phyloP scores from a whole-genome alignment of 108 stramenopile species.

The Discostella pseudostelligera region DNA sequence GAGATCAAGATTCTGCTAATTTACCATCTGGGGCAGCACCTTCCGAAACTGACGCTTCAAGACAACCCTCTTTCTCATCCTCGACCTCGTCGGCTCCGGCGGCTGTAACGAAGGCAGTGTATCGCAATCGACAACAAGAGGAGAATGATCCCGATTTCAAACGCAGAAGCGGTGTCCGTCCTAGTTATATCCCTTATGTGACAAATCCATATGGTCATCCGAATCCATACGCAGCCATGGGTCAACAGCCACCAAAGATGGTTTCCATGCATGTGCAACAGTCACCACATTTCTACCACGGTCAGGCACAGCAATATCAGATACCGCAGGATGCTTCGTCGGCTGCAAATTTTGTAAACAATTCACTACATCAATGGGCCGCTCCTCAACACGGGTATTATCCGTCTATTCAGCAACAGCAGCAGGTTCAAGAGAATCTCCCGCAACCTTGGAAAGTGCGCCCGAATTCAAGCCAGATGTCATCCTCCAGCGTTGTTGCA shows the following conservation, averaged over 20 bases:
- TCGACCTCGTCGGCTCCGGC: conserved; percentile 11
- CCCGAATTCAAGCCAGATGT: conserved; percentile 2
- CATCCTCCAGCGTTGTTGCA: neutral
- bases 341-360: conserved; percentile 10
- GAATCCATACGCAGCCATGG: conserved; percentile 18
- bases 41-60: conserved; percentile 2
- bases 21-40: neutral
- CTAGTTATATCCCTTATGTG: conserved; percentile 10
- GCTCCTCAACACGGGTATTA: conserved; percentile 20
- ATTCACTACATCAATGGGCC: conserved; percentile 4
- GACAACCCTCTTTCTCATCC: conserved; percentile 2
- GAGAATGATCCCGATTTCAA: conserved; percentile 86
- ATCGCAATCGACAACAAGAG: conserved; percentile 80
- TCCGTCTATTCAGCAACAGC: conserved; percentile 10
- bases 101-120: conserved; percentile 65
- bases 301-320: conserved; percentile 9
- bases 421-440: conserved; percentile 8
- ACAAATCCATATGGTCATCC: conserved; percentile 14
- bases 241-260: conserved; percentile 4
- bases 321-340: conserved; percentile 14
- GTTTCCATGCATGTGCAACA: conserved; percentile 15
- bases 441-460: conserved; percentile 9
- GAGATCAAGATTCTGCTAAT: conserved; percentile 2
- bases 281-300: conserved; percentile 17
- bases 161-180: conserved; percentile 46